These are phyloP conservation scores for Catharanthus roseus DNA, from an alignment of 257 asterid genomes.

Conservation along the genomic window DNA sequence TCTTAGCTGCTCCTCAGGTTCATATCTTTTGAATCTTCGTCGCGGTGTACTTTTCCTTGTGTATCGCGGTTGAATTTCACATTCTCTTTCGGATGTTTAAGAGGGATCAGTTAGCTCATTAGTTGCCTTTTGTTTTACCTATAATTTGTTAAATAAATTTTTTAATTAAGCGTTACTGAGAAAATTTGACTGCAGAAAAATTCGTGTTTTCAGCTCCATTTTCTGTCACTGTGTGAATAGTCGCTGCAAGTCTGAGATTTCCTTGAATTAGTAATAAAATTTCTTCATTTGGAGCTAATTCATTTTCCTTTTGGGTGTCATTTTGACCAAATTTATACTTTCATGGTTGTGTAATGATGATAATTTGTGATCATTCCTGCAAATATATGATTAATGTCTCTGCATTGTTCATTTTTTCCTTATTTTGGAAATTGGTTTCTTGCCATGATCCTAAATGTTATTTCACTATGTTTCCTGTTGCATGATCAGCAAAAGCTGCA, in stretches of 20 bases:
- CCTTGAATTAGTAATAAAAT: not conserved
- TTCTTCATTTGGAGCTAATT: not conserved
- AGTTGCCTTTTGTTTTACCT: too few relatives aligned
- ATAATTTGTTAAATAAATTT: not conserved
- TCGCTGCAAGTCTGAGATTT: not conserved
- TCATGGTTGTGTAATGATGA: not conserved
- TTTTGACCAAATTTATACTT: not conserved
- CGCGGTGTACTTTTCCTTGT: not conserved
- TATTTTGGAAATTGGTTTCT: not conserved
- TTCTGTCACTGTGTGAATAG: not conserved
- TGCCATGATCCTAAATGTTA: not conserved
- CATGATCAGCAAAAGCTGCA: not conserved
- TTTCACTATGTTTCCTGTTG: not conserved
- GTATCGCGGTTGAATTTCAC: not conserved
- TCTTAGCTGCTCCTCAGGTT: conserved; percentile 95
- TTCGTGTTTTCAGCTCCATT: not conserved
- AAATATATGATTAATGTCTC: not conserved
- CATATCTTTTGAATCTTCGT: not conserved
- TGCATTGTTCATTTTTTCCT: not conserved
- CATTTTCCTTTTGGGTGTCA: too few relatives aligned
- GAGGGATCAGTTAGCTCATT: not conserved
- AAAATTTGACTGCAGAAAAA: not conserved
- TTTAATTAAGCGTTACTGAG: not conserved
- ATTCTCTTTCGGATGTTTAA: not conserved
- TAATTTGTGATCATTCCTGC: not conserved